Conservation (phyloP, 169 alveolate genomes). For the Plasmodium vivax region DNA sequence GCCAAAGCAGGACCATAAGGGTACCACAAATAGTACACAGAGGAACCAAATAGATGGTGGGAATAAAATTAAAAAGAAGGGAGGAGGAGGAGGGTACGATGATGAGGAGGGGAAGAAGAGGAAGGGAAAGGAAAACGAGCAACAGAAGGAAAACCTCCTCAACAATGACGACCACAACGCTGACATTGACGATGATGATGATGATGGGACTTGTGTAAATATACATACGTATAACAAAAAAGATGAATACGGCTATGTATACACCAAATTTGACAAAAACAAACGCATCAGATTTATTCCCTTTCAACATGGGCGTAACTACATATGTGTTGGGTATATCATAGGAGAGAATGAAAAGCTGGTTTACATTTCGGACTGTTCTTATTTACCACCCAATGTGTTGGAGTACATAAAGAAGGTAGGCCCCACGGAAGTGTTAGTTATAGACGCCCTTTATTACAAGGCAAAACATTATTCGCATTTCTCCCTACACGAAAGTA, state of each 20-base stretch:
- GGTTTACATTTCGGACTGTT: slow-evolving; percentile 66
- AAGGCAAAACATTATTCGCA: slow-evolving; percentile 65
- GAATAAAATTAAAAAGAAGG: background rate
- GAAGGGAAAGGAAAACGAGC: background rate
- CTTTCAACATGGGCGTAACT: slow-evolving; percentile 56
- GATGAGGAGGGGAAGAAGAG: background rate
- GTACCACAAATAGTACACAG: background rate
- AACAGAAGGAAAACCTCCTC: too few relatives aligned
- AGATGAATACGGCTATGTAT: slow-evolving; percentile 64
- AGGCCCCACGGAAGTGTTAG: slow-evolving; percentile 35
- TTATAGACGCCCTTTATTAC: slow-evolving; percentile 64
- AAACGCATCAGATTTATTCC: slow-evolving; percentile 62
- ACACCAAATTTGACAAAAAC: slow-evolving; percentile 43
- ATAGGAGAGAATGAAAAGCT: slow-evolving; percentile 53
- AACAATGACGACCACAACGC: too few relatives aligned
- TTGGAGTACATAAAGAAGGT: slow-evolving; percentile 54
- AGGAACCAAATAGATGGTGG: background rate
- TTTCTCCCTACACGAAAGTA: slow-evolving; percentile 60
- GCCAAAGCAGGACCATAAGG: background rate
- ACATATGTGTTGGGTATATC: slow-evolving; percentile 54
- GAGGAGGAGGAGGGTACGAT: background rate
- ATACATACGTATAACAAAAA: slow-evolving; percentile 53
- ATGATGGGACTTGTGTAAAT: slow-evolving; percentile 22
- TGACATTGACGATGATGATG: background rate
- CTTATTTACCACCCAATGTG: slow-evolving; percentile 20